These are phyloP conservation scores for Cercospora sojina DNA, from an alignment of 2,329 filamentous ascomycete genomes.

Conservation along the genomic window DNA sequence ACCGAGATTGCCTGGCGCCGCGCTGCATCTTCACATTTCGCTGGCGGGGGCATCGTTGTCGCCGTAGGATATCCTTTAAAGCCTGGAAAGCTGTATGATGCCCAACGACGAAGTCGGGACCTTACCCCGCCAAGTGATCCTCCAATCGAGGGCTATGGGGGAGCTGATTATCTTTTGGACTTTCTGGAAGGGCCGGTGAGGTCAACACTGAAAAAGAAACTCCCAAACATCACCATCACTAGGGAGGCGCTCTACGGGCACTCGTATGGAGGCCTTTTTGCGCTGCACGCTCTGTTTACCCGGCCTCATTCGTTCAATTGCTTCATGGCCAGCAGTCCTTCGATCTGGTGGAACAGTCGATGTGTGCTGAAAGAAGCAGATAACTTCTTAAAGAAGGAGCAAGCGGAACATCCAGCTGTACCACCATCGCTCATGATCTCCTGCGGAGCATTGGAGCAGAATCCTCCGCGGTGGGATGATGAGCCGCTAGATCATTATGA, in stretches of 20 bases:
- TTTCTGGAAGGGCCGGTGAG: neutral
- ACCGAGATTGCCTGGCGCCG: neutral
- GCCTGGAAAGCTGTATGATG: neutral
- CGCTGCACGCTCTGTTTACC: neutral
- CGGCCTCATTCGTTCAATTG: neutral
- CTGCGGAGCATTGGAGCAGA: neutral
- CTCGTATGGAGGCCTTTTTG: neutral
- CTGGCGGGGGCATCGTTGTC: neutral
- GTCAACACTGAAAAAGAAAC: neutral
- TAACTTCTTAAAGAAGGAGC: neutral
- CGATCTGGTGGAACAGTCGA: neutral
- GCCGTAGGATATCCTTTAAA: neutral
- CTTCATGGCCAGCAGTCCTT: neutral
- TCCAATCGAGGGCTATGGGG: neutral
- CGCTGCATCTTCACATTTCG: neutral
- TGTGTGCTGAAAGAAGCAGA: neutral
- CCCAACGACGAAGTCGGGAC: neutral
- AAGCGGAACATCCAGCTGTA: neutral
- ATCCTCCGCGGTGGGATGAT: neutral
- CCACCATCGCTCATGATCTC: neutral
- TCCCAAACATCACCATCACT: neutral
- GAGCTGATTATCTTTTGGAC: neutral
- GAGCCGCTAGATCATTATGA: neutral
- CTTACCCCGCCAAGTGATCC: neutral
- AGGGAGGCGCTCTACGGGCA: neutral